Base-by-base conservation (phyloP, 345 rosid species). In the Citrus glauca region DNA sequence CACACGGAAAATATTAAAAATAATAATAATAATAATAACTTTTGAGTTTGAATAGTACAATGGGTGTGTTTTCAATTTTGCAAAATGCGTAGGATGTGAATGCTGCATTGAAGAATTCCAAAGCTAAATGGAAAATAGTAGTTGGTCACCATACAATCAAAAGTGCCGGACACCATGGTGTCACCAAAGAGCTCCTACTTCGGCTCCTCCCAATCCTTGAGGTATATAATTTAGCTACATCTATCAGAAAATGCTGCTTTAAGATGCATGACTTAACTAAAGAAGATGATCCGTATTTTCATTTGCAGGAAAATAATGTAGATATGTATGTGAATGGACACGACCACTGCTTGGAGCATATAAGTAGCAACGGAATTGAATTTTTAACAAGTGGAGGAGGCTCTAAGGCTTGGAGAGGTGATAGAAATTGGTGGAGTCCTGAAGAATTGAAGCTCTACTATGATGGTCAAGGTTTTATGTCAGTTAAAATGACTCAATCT, bases 391-490 rank as follows among this genome's bases (percentile, higher is more conserved):
- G 94, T 69, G 97, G 97, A 14, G 97, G 91, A 9, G 97, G 98
- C 7, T 94, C 98, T 35, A 91, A 92, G 77, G 95, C 98, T 50
- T 94, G 97, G 98, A 86, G 82, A 73, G 97, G 97, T 5, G 80
- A 64, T 25, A 37, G 87, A 0, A 32, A 5, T 7, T 75, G 83
- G 78, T 84, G 89, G 90, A 85, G 80, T 82, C 88, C 90, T 71
- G 73, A 84, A 37, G 97, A 89, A 78, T 80, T 90, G 78, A 86
- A 90, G 79, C 76, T 93, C 1, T 93, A 87, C 73, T 77, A 90
- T 10, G 95, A 92, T 14, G 95, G 95, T 4, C 98, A 94, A 86
- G 98, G 97, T 45, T 92, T 94, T 77, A 81, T 92, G 90, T 87
- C 93, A 4, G 57, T 91, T 62, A 76, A 87, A 38, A 42, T 89